Base-by-base conservation (phyloP, 2,329 filamentous ascomycete genomes). In the Aureobasidium lini region DNA sequence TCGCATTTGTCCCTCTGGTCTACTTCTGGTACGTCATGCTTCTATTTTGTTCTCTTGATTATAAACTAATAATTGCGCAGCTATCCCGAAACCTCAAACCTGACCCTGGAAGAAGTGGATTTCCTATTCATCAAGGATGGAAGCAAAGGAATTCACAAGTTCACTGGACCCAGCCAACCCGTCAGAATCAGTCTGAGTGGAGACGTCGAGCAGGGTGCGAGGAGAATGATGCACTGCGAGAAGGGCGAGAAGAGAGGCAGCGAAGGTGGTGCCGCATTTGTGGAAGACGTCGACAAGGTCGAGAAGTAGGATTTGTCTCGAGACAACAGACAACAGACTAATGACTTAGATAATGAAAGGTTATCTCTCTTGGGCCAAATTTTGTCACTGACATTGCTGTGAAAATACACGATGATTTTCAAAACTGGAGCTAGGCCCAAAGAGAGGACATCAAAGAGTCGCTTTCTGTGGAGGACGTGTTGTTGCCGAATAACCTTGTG, bases 11-110 rank as follows among this genome's bases (percentile, higher is more conserved):
- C 0, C 75, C 75, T 1, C 68, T 81, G 2, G 71, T 81, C 29
- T 81, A 76, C 67, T 79, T 79, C 65, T 74, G 69, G 64, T 76
- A 77, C 50, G 73, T 77, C 54, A 75, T 28, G 13, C 4, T 11
- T 15, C 1, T 16, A 6, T 13, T 40, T 34, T 3, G 2, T 67
- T 79, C n/a, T 81, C 75, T 67, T 78, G 78, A 64, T 1, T 9
- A 2, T 29, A 1, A 15, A 37, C 39, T 43, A 15, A 43, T 7
- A 23, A 1, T 10, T 15, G 2, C 18, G 44, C 50, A 74, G 69
- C 64, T 76, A 75, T 50, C 75, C 75, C 8, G 76, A 78, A 60
- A 78, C 76, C 0, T 68, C 71, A 15, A 76, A 75, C 53, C 68
- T 76, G 10, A 73, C 69, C 4, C 69, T 78, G 3, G 75, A 78